These are phyloP conservation scores for Trichosporon sp. DNA, from an alignment of 1,284 basidiomycete genomes.

Conservation along the genomic window DNA sequence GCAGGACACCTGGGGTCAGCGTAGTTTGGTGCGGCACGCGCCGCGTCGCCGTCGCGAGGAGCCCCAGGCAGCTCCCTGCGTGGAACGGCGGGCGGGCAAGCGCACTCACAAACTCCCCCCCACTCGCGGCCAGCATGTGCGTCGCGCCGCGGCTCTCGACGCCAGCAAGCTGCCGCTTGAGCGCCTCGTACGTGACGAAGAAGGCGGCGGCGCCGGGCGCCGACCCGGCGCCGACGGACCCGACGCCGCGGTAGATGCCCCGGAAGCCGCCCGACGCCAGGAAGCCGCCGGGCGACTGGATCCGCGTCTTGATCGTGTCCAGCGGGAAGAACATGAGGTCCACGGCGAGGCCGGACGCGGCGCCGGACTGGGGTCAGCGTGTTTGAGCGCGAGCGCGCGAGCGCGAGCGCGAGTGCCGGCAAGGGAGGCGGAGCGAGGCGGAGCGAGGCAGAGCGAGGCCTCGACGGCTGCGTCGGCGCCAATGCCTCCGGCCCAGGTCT, in stretches of 20 bases:
- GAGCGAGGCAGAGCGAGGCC: too few relatives aligned
- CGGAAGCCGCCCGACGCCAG: slow-evolving; percentile 78
- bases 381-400: too few relatives aligned
- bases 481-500: too few relatives aligned
- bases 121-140: slow-evolving; percentile 75
- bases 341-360: slow-evolving; percentile 78
- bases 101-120: slow-evolving; percentile 69
- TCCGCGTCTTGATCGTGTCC: slow-evolving; percentile 91
- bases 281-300: slow-evolving; percentile 87
- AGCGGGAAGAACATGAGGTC: slow-evolving; percentile 95
- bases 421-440: too few relatives aligned
- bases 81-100: not conserved
- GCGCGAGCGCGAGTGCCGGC: too few relatives aligned
- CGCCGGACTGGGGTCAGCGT: slow-evolving; percentile 64
- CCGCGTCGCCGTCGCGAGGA: too few relatives aligned
- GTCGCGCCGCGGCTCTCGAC: slow-evolving; percentile 62
- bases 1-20: slow-evolving; percentile 68
- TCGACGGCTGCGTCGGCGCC: too few relatives aligned
- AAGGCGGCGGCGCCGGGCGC: slow-evolving; percentile 94
- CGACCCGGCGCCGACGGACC: slow-evolving; percentile 90
- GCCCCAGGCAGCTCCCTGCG: too few relatives aligned
- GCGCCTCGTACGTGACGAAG: slow-evolving; percentile 88
- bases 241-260: slow-evolving; percentile 90
- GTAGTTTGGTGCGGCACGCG: too few relatives aligned
- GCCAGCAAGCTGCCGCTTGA: slow-evolving; percentile 68